Conservation (phyloP, 2,329 filamentous ascomycete species). For the Fusarium dlaminii region DNA sequence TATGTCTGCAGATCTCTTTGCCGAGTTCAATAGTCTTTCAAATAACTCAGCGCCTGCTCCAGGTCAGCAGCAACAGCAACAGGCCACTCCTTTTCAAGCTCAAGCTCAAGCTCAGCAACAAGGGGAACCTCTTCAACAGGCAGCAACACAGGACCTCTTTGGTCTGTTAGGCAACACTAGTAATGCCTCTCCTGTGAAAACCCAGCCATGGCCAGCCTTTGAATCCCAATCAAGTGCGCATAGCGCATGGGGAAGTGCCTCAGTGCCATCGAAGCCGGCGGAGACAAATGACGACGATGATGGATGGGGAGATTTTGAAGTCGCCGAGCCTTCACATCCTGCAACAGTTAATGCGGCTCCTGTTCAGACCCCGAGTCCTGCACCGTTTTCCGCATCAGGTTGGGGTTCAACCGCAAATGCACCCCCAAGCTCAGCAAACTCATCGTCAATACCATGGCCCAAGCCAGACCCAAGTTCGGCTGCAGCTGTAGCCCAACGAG, state of each 20-base stretch:
- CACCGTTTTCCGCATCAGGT: constrained; percentile 10
- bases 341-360: constrained; percentile 23
- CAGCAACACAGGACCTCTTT: constrained; percentile 42
- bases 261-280: constrained; percentile 26
- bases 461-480: constrained; percentile 11
- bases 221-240: constrained; percentile 36
- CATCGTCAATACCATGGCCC: constrained; percentile 34
- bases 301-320: constrained; percentile 75
- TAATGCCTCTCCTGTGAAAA: constrained; percentile 17
- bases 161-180: constrained; percentile 33
- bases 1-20: constrained; percentile 75
- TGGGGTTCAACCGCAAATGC: constrained; percentile 21
- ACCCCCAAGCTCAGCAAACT: constrained; percentile 7
- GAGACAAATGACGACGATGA: constrained; percentile 63
- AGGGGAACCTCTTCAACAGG: constrained; percentile 16
- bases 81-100: constrained; percentile 20
- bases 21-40: constrained; percentile 66
- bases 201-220: constrained; percentile 47
- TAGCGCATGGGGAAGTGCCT: constrained; percentile 30
- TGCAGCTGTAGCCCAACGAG: constrained; percentile 3
- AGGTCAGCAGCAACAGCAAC: constrained; percentile 12
- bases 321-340: constrained; percentile 52
- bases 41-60: constrained; percentile 46
- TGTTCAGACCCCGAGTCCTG: constrained; percentile 4
- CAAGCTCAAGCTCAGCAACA: constrained; percentile 18